Evolutionary conservation across 306 rosid species (phyloP).

Genomic region (Pyrus communis): DNA sequence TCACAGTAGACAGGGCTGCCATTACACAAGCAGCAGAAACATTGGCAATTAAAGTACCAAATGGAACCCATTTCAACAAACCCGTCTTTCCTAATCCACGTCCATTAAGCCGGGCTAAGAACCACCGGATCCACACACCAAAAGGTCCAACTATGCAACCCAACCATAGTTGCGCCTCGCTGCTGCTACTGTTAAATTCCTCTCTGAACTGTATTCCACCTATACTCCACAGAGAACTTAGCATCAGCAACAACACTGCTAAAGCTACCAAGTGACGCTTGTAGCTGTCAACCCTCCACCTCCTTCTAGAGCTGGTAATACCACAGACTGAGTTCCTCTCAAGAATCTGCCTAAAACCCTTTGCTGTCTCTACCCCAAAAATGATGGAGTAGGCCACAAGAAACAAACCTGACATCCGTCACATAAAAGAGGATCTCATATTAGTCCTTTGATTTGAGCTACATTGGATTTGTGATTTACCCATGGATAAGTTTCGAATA

Average conservation of each 20-base stretch:
- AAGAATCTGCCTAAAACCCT: constrained; percentile 52
- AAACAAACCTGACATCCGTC: constrained; percentile 51
- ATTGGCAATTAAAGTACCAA: constrained; percentile 63
- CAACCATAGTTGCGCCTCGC: constrained; percentile 45
- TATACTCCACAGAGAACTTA: constrained; percentile 38
- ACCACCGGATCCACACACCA: constrained; percentile 83
- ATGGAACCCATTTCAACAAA: constrained; percentile 53
- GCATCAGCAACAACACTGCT: constrained; percentile 29
- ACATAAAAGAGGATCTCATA: not conserved
- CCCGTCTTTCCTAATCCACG: constrained; percentile 54
- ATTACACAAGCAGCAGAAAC: constrained; percentile 70
- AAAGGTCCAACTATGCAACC: constrained; percentile 76
- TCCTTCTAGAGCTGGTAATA: constrained; percentile 4
- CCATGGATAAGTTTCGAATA: constrained; percentile 50
- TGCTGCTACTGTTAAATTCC: constrained; percentile 33
- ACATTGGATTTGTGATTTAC: too few relatives aligned
- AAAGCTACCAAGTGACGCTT: constrained; percentile 30
- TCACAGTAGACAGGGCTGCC: constrained; percentile 51
- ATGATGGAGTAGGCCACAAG: constrained; percentile 55
- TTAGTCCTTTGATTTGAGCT: not conserved
- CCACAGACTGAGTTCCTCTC: constrained; percentile 18
- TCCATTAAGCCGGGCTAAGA: constrained; percentile 57
- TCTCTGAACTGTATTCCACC: constrained; percentile 25
- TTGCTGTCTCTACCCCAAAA: constrained; percentile 70
- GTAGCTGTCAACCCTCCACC: constrained; percentile 39